phyloP scores from a whole-genome alignment of 2,329 filamentous ascomycete species.

The Apiospora sp. region DNA sequence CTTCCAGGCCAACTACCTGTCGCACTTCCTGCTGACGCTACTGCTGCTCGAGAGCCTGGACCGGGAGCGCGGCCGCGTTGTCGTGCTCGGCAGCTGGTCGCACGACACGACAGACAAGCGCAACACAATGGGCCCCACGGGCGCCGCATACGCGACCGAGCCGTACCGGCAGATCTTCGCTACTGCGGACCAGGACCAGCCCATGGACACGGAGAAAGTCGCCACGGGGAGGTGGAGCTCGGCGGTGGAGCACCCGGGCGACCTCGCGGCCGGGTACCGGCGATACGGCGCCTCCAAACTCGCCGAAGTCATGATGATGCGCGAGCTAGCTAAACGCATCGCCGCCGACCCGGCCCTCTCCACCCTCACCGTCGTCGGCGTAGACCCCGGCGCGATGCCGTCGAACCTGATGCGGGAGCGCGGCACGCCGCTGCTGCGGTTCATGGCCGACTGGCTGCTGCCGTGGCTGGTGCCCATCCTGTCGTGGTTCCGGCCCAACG shows the following conservation, averaged over 20 bases:
- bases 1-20: constrained; percentile 43
- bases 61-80: constrained; percentile 40
- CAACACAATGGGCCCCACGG: constrained; percentile 30
- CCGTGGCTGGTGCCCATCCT: constrained; percentile 31
- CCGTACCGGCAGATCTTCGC: constrained; percentile 31
- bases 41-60: constrained; percentile 45
- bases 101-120: constrained; percentile 36
- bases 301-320: constrained; percentile 38
- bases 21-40: constrained; percentile 43
- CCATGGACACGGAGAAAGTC: constrained; percentile 30
- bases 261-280: constrained; percentile 33
- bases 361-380: constrained; percentile 37
- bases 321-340: constrained; percentile 36
- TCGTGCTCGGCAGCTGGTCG: constrained; percentile 38
- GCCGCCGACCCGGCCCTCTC: constrained; percentile 33
- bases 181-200: constrained; percentile 24
- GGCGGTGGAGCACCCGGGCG: constrained; percentile 28
- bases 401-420: constrained; percentile 34
- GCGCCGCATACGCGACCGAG: constrained; percentile 24
- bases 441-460: constrained; percentile 30
- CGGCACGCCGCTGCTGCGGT: constrained; percentile 33
- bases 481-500: constrained; percentile 34
- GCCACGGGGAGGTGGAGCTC: constrained; percentile 33
- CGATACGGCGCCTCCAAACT: constrained; percentile 39
- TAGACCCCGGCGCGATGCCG: constrained; percentile 42